A percentile compares a stretch with the other conserved stretches of the same genome.
These are phyloP conservation scores for Globisporangium irregulare DNA, from an alignment of 352 stramenopile genomes.

Conservation along the genomic window DNA sequence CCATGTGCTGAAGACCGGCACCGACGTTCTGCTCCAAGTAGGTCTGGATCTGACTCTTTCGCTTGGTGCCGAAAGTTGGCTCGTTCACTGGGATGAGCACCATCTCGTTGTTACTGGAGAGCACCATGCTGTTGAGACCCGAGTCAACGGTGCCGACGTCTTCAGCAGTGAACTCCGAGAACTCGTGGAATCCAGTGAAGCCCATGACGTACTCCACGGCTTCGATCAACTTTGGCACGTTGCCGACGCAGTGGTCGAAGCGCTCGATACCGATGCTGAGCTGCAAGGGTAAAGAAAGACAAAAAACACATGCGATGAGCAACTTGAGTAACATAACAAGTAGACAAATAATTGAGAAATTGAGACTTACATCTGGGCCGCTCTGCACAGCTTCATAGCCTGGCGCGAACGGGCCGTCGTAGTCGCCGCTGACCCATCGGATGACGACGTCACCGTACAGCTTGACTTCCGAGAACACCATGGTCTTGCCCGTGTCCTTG, in stretches of 20 bases:
- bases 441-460: constrained; percentile 89
- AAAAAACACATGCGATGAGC: background rate
- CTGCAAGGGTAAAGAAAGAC: constrained; percentile 21
- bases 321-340: background rate
- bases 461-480: constrained; percentile 76
- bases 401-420: constrained; percentile 69
- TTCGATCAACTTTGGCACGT: constrained; percentile 89
- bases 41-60: constrained; percentile 95
- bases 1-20: constrained; percentile 94
- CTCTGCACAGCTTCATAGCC: constrained; percentile 63
- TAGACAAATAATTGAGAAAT: background rate
- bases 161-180: constrained; percentile 93
- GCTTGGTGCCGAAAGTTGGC: constrained; percentile 90
- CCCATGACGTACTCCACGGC: constrained; percentile 78
- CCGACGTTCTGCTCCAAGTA: constrained; percentile 96
- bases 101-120: constrained; percentile 92
- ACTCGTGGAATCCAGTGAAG: constrained; percentile 90
- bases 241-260: constrained; percentile 89
- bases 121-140: constrained; percentile 94
- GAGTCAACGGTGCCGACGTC: constrained; percentile 94
- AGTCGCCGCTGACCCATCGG: constrained; percentile 80
- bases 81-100: constrained; percentile 96
- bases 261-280: constrained; percentile 79
- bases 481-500: constrained; percentile 47
- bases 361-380: constrained; percentile 18